These are phyloP conservation scores for Apostasia ramifera DNA, from an alignment of 106 monocot genomes.

Conservation along the genomic window DNA sequence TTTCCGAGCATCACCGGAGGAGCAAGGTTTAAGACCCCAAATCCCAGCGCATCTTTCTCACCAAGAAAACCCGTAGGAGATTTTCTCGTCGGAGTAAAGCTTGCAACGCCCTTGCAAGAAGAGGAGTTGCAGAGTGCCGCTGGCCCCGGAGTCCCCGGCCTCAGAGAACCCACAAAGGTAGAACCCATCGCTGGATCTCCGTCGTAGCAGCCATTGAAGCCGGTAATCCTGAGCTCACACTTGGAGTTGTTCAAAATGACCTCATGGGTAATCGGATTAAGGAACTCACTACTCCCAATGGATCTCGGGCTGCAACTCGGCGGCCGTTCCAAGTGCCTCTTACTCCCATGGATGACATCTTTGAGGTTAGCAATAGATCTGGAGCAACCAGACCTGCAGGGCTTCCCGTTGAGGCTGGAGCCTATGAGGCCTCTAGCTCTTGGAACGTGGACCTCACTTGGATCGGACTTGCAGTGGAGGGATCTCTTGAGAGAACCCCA, in stretches of 20 bases:
- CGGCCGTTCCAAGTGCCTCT: constrained; percentile 62
- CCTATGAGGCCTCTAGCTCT: constrained; percentile 23
- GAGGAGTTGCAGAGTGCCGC: constrained; percentile 33
- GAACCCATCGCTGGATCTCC: constrained; percentile 12
- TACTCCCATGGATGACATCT: constrained; percentile 85
- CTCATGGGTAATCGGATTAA: constrained; percentile 77
- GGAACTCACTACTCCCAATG: constrained; percentile 80
- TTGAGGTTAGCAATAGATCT: constrained; percentile 81
- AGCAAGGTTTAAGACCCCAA: constrained; percentile 4
- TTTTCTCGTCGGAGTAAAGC: constrained; percentile 45
- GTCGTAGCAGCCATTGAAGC: constrained; percentile 25
- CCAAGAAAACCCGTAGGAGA: constrained; percentile 13
- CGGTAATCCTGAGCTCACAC: constrained; percentile 76
- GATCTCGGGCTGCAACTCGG: constrained; percentile 81
- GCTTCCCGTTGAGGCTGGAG: constrained; percentile 47
- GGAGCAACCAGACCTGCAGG: constrained; percentile 67
- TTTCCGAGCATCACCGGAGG: constrained; percentile 21
- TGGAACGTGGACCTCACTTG: constrained; percentile 82
- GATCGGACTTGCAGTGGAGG: constrained; percentile 85
- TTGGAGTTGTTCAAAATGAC: constrained; percentile 63
- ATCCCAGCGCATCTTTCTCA: not conserved
- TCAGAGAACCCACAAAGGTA: constrained; percentile 54
- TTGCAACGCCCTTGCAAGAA: constrained; percentile 21
- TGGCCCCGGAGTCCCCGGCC: constrained; percentile 86
- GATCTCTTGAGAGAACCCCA: constrained; percentile 88